These are phyloP conservation scores for Tuber aestivum DNA, from an alignment of 495 filamentous ascomycete genomes.

Conservation along the genomic window DNA sequence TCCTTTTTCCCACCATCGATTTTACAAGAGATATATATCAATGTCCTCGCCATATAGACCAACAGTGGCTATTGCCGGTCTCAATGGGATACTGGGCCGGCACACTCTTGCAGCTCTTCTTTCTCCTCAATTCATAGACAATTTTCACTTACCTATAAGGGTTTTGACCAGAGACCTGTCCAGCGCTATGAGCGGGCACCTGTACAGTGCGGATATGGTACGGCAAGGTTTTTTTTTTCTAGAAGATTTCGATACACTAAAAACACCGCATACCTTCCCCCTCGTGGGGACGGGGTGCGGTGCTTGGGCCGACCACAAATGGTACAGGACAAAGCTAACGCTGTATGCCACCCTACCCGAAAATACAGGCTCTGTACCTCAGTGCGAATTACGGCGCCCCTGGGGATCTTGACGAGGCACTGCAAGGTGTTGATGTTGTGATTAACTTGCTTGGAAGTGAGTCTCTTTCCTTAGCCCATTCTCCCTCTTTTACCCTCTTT, in stretches of 20 bases:
- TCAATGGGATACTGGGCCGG: slow-evolving; percentile 28
- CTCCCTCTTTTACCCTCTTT: slow-evolving; percentile 4
- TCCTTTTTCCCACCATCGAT: neutral
- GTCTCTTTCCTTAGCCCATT: slow-evolving; percentile 6
- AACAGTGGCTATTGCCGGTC: slow-evolving; percentile 30
- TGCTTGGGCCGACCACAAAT: neutral
- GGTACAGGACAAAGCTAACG: slow-evolving; percentile 9
- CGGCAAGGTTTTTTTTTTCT: neutral
- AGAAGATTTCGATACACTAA: neutral
- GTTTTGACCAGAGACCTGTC: slow-evolving; percentile 27
- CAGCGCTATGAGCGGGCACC: too few relatives aligned
- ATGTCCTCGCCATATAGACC: slow-evolving; percentile 31
- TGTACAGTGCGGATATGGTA: slow-evolving; percentile 28
- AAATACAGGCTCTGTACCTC: slow-evolving; percentile 28
- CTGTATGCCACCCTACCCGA: neutral
- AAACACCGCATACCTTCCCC: neutral
- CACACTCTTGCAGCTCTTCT: slow-evolving; percentile 31
- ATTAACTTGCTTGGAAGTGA: slow-evolving; percentile 36
- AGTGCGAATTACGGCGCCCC: slow-evolving; percentile 28
- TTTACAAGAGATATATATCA: slow-evolving; percentile 9
- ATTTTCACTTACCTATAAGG: slow-evolving; percentile 34
- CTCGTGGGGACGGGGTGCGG: neutral
- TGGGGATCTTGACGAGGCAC: slow-evolving; percentile 23
- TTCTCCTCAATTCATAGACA: slow-evolving; percentile 21
- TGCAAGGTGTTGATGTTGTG: slow-evolving; percentile 31